These are phyloP conservation scores for Simmondsia chinensis DNA, from an alignment of 148 eudicot species.

Conservation along the genomic window DNA sequence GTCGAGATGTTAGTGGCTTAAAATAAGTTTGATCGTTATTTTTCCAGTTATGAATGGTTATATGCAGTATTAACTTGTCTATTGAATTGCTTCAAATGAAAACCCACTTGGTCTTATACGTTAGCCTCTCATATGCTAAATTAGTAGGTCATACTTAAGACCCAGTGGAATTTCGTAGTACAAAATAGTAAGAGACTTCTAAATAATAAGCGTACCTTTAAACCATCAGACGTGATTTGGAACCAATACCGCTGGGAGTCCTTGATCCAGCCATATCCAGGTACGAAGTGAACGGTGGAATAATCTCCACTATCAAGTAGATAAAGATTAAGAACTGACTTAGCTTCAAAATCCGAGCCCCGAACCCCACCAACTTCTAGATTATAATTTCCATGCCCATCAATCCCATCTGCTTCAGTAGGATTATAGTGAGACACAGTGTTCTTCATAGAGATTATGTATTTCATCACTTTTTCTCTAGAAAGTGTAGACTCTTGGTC, in stretches of 20 bases:
- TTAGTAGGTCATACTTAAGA: too few relatives aligned
- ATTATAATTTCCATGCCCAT: constrained; percentile 64
- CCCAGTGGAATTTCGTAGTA: neutral
- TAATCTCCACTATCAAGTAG: constrained; percentile 65
- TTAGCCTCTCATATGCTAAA: too few relatives aligned
- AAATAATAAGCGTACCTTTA: constrained; percentile 23
- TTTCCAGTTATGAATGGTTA: too few relatives aligned
- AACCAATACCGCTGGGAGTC: constrained; percentile 67
- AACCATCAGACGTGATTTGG: constrained; percentile 31
- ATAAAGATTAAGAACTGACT: constrained; percentile 55
- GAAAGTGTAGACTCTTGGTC: constrained; percentile 44
- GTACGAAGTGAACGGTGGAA: constrained; percentile 28
- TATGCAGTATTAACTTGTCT: too few relatives aligned
- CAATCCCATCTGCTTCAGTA: constrained; percentile 22
- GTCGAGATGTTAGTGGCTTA: too few relatives aligned
- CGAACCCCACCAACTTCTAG: constrained; percentile 47
- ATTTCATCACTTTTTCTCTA: constrained; percentile 44
- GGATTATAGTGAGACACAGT: constrained; percentile 44
- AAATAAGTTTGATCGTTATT: too few relatives aligned
- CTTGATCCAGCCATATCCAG: constrained; percentile 65
- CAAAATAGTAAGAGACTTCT: neutral
- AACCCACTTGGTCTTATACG: too few relatives aligned
- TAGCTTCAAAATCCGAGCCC: constrained; percentile 29
- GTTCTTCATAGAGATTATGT: constrained; percentile 41
- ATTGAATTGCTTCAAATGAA: too few relatives aligned